phyloP scores from a whole-genome alignment of 176 grass and related monocot species.

The Avena eriantha region DNA sequence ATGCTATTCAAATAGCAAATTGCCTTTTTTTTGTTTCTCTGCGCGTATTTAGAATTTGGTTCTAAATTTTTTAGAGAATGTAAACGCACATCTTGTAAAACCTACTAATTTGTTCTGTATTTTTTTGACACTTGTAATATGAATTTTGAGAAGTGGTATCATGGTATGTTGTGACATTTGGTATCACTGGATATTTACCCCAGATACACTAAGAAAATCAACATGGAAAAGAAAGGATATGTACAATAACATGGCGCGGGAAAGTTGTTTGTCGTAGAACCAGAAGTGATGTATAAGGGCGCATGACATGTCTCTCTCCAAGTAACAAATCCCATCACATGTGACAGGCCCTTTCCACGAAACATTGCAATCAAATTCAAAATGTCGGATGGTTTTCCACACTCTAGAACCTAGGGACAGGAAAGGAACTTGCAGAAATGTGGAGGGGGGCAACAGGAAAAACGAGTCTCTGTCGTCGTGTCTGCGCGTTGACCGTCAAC shows the following conservation, averaged over 20 bases:
- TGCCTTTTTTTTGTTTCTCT: too few relatives aligned
- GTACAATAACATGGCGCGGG: background rate
- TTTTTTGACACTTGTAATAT: too few relatives aligned
- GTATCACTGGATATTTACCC: too few relatives aligned
- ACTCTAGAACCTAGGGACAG: background rate
- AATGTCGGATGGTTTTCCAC: background rate
- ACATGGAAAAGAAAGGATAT: background rate
- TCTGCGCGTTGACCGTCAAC: background rate
- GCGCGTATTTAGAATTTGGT: too few relatives aligned
- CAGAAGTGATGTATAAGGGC: background rate
- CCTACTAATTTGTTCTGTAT: too few relatives aligned
- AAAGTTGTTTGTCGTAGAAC: background rate
- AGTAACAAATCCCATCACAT: background rate
- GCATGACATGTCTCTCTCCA: background rate
- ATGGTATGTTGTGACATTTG: too few relatives aligned
- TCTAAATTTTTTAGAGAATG: too few relatives aligned
- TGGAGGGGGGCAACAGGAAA: background rate
- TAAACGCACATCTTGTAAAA: too few relatives aligned
- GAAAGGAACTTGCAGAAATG: background rate
- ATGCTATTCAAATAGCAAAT: too few relatives aligned
- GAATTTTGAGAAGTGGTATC: too few relatives aligned
- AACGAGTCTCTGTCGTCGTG: background rate
- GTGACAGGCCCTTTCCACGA: background rate
- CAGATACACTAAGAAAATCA: background rate
- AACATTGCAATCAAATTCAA: background rate